These are phyloP conservation scores for Leptosphaerulina australis DNA, from an alignment of 2,329 filamentous ascomycete genomes.

Conservation along the genomic window DNA sequence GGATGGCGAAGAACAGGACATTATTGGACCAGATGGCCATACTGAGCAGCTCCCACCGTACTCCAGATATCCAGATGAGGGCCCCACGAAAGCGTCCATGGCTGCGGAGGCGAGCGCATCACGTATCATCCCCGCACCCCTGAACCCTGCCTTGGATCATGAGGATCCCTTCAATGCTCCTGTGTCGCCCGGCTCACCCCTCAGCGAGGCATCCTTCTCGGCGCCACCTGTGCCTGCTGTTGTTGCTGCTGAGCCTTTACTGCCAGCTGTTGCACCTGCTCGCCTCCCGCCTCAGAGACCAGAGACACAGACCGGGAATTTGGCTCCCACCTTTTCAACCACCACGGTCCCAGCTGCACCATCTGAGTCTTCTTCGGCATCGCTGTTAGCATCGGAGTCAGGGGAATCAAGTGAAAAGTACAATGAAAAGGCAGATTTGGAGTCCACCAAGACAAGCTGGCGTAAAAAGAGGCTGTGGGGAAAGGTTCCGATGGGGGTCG, in stretches of 20 bases:
- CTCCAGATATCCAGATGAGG: conserved; percentile 82
- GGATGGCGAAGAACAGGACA: conserved; percentile 84
- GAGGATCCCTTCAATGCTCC: conserved; percentile 34
- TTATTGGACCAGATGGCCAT: conserved; percentile 87
- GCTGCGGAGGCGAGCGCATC: conserved; percentile 44
- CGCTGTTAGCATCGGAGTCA: conserved; percentile 32
- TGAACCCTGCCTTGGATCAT: conserved; percentile 24
- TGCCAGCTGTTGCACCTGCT: conserved; percentile 36
- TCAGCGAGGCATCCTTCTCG: conserved; percentile 28
- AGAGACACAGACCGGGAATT: conserved; percentile 40
- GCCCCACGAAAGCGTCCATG: conserved; percentile 62
- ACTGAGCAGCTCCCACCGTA: conserved; percentile 92
- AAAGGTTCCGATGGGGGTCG: conserved; percentile 58
- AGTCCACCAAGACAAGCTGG: conserved; percentile 30
- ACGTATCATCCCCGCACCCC: conserved; percentile 31
- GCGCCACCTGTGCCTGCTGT: conserved; percentile 25
- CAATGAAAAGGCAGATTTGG: conserved; percentile 26
- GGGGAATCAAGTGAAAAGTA: conserved; percentile 26
- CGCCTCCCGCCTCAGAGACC: conserved; percentile 40
- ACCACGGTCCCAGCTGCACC: conserved; percentile 32
- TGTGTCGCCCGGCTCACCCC: conserved; percentile 31
- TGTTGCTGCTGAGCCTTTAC: conserved; percentile 28
- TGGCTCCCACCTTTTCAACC: conserved; percentile 24
- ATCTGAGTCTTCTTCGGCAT: conserved; percentile 38
- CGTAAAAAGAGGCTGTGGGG: conserved; percentile 56